These are phyloP conservation scores for Boletus rubropictus DNA, from an alignment of 768 basidiomycete genomes.

Conservation along the genomic window DNA sequence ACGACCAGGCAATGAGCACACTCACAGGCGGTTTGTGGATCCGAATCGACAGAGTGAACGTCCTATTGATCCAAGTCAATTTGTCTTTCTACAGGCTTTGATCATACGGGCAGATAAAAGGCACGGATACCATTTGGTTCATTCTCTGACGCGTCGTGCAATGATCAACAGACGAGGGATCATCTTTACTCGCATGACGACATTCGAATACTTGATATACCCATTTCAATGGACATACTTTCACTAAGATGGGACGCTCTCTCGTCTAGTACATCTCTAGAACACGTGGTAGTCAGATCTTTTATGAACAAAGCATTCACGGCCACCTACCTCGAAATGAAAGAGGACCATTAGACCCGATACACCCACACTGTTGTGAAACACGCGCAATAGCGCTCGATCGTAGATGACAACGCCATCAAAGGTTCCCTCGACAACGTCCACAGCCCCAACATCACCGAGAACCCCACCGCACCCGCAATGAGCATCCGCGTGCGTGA, in stretches of 20 bases:
- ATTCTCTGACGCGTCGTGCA: no score
- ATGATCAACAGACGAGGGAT: no score
- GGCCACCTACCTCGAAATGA: background rate
- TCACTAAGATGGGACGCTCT: background rate
- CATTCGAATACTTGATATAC: no score
- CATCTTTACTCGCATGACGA: no score
- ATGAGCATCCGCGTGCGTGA: constrained; percentile 26
- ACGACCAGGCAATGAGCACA: constrained; percentile 42
- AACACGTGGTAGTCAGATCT: background rate
- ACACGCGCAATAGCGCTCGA: constrained; percentile 46
- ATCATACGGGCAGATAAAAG: background rate
- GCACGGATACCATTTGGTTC: no score
- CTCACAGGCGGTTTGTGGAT: constrained; percentile 45
- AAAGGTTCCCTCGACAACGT: constrained; percentile 51
- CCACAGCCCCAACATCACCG: constrained; percentile 53
- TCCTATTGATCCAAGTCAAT: constrained; percentile 38
- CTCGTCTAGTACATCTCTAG: background rate
- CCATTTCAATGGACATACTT: no score
- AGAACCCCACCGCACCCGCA: constrained; percentile 37
- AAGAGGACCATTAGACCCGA: constrained; percentile 31
- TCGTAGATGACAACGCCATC: constrained; percentile 48
- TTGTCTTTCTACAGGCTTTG: constrained; percentile 43
- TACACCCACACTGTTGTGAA: constrained; percentile 44
- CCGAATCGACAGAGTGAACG: constrained; percentile 43
- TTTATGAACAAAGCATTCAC: background rate